phyloP scores from a whole-genome alignment of 116 monocot species.

The Phalaenopsis hybrid region DNA sequence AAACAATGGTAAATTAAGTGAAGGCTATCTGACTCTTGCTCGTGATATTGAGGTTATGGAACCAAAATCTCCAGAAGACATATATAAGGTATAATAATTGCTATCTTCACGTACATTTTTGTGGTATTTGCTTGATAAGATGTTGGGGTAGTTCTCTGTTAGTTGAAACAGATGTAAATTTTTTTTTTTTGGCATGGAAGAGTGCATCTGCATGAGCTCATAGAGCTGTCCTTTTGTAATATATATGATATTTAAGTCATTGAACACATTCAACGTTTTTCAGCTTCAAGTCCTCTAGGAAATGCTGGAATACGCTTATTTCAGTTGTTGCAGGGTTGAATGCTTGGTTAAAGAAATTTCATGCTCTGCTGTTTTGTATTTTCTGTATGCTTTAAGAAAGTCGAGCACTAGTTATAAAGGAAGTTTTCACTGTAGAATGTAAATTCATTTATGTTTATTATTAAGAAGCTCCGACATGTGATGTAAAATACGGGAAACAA shows the following conservation, averaged over 20 bases:
- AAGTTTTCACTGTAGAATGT: neutral
- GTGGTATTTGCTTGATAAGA: neutral
- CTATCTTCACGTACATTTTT: neutral
- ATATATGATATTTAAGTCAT: neutral
- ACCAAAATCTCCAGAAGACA: constrained; percentile 95
- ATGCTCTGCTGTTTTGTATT: neutral
- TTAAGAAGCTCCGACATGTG: neutral
- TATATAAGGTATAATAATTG: constrained; percentile 67
- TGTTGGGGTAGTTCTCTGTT: neutral
- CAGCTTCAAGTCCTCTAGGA: neutral
- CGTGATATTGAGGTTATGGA: constrained; percentile 99
- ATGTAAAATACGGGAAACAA: neutral
- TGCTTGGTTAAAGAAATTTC: neutral
- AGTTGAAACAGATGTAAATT: neutral
- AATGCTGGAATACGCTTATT: neutral
- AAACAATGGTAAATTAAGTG: constrained; percentile 82
- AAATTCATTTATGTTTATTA: neutral
- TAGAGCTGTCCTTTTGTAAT: neutral
- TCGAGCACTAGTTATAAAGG: neutral
- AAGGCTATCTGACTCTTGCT: constrained; percentile 97
- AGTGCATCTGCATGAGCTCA: neutral
- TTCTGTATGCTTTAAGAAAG: neutral
- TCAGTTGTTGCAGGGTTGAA: neutral
- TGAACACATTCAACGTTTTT: neutral
- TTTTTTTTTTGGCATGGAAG: neutral